Evolutionary conservation across 176 grass and related monocot genomes (phyloP), one percentile per base, ranked within the genome.

Genomic region (Leersia perrieri): DNA sequence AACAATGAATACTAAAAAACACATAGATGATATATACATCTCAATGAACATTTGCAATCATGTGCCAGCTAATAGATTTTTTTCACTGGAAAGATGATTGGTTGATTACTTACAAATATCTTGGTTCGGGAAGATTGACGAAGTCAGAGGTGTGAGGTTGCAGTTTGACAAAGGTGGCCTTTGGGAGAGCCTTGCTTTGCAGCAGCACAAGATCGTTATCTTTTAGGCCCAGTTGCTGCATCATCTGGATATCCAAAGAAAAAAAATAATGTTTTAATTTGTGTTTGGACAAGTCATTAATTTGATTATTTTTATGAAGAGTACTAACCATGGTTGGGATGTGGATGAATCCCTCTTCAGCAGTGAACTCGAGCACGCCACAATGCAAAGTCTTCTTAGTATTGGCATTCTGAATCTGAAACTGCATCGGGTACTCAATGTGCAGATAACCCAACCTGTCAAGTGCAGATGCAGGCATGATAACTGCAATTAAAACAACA

Each of bases 281-380:
- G 47, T 22, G 22, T 20, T 22, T 20, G 47, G 47, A 6, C 16
- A 51, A 51, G 47, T 22, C 22, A 51, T 22, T 51, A 51, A 22
- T 20, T 69, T 39, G 34, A 25, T 69, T 39, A 26, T 14, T 39
- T 7, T 41, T 28, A 7, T 70, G 25, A 15, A 28, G 2, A 29
- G 25, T 23, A 39, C 27, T n/a, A 84, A 95, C 93, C 86, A 86
- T 83, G 23, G 76, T 64, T n/a, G 86, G 92, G 62, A 98, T 78
- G 79, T 98, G 82, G 47, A 95, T 86, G 86, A 86, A 91, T 15
- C 96, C 96, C 63, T 98, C 96, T 1, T 95, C 84, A 65, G 88
- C 86, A 85, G 66, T 53, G 72, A 95, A 98, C 76, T 90, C 90
- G 51, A 86, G 75, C 70, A 98, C 88, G 74, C 96, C 79, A 58